phyloP scores from a whole-genome alignment of 257 asterid genomes.

The Petunia axillaris region DNA sequence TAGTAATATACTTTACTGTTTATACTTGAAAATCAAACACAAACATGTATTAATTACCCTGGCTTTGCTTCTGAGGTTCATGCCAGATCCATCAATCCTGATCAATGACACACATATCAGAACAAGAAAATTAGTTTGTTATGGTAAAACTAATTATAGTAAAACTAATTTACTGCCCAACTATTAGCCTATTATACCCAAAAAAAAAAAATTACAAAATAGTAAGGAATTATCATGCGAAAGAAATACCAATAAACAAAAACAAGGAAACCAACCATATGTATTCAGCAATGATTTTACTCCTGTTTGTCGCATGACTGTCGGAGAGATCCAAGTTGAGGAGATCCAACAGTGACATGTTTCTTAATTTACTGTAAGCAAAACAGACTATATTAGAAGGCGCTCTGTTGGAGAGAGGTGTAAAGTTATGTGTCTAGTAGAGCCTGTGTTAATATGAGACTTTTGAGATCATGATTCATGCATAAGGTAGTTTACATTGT shows the following conservation, averaged over 20 bases:
- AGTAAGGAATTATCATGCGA: no score
- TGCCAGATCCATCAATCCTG: slow-evolving; percentile 97
- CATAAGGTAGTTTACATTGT: no score
- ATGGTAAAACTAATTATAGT: not conserved
- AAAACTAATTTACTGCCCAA: no score
- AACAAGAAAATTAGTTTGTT: not conserved
- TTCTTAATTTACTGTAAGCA: not conserved
- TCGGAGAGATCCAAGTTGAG: slow-evolving; percentile 64
- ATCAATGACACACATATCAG: not conserved
- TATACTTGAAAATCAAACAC: not conserved
- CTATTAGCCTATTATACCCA: no score
- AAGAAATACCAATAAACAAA: not conserved
- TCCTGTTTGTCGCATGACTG: slow-evolving; percentile 31
- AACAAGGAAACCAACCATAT: slow-evolving; percentile 52
- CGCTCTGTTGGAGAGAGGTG: no score
- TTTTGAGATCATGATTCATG: no score
- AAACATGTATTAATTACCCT: slow-evolving; percentile 49
- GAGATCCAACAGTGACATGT: slow-evolving; percentile 49
- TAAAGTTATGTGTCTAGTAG: no score
- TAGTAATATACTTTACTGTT: not conserved
- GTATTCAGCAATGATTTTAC: slow-evolving; percentile 65
- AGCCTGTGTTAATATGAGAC: no score
- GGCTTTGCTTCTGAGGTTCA: slow-evolving; percentile 87
- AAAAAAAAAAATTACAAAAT: no score
- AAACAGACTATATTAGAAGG: no score